Evolutionary conservation across 345 rosid genomes (phyloP).

Genomic region (Dipteronia dyeriana): DNA sequence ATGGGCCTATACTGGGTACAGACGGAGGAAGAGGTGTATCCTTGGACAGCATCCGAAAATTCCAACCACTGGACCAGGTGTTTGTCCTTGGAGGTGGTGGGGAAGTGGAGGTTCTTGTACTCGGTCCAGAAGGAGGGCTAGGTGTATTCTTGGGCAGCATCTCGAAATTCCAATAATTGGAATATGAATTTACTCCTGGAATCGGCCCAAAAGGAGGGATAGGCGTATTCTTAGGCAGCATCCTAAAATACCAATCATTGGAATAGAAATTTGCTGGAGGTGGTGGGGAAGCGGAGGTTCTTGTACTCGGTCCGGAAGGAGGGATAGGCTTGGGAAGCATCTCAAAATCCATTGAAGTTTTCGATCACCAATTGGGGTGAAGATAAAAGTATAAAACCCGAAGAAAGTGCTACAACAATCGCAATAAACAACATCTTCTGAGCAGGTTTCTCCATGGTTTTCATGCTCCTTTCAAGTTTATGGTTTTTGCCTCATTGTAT

Average conservation of each 20-base stretch:
- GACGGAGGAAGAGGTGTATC: background rate
- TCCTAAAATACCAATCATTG: background rate
- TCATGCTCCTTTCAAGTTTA: background rate
- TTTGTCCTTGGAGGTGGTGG: background rate
- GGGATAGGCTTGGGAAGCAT: background rate
- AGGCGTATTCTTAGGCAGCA: background rate
- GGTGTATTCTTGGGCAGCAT: background rate
- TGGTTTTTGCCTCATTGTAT: background rate
- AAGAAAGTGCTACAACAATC: background rate
- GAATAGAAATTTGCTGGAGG: background rate
- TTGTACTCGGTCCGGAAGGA: background rate
- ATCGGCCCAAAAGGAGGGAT: conserved; percentile 10
- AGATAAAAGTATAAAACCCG: background rate
- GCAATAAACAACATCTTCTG: background rate
- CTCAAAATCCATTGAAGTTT: background rate
- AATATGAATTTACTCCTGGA: background rate
- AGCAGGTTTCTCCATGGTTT: background rate
- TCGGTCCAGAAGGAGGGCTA: conserved; percentile 8
- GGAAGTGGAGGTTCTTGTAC: too few relatives aligned
- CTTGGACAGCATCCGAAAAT: background rate
- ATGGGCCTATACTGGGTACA: background rate
- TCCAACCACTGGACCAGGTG: background rate
- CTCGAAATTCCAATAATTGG: background rate
- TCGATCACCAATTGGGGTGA: background rate
- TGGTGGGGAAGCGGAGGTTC: background rate